These are phyloP conservation scores for Pichiaceae sp. DNA, from an alignment of 1,139 yeast genomes.

Conservation along the genomic window DNA sequence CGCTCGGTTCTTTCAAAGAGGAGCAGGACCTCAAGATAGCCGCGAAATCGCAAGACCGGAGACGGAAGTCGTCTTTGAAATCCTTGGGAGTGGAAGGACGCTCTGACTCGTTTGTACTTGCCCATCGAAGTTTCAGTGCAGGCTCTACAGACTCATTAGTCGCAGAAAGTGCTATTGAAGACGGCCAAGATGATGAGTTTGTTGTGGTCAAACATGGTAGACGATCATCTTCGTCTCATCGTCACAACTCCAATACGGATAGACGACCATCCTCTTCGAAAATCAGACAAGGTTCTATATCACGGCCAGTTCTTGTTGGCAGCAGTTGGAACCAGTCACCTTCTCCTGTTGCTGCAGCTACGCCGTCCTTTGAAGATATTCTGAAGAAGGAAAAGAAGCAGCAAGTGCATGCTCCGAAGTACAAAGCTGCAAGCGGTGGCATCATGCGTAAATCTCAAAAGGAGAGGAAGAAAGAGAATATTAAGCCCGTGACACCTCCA, in stretches of 20 bases:
- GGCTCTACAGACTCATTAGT: background rate
- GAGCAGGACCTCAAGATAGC: too few relatives aligned
- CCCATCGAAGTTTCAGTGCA: background rate
- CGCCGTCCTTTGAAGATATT: background rate
- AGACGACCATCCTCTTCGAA: too few relatives aligned
- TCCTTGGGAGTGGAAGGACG: background rate
- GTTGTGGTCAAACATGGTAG: constrained; percentile 22
- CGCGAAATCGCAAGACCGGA: constrained; percentile 34
- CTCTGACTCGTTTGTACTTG: background rate
- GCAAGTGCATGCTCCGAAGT: background rate
- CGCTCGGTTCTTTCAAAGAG: constrained; percentile 46
- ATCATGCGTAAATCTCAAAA: constrained; percentile 16
- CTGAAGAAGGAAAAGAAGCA: background rate
- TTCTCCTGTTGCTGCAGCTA: background rate
- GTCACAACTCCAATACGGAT: background rate
- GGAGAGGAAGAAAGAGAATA: constrained; percentile 16
- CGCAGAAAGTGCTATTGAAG: constrained; percentile 18
- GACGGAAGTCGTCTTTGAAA: constrained; percentile 23
- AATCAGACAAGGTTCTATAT: too few relatives aligned
- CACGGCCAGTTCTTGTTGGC: too few relatives aligned
- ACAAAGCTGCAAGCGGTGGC: background rate
- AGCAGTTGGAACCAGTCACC: background rate
- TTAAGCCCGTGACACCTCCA: constrained; percentile 4
- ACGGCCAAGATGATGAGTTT: constrained; percentile 9
- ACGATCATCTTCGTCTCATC: constrained; percentile 15